Percentiles rank a stretch among this genome's conserved stretches.
Evolutionary conservation across 73 alveolate genomes (phyloP).

Genomic region (Paramecium bursaria): DNA sequence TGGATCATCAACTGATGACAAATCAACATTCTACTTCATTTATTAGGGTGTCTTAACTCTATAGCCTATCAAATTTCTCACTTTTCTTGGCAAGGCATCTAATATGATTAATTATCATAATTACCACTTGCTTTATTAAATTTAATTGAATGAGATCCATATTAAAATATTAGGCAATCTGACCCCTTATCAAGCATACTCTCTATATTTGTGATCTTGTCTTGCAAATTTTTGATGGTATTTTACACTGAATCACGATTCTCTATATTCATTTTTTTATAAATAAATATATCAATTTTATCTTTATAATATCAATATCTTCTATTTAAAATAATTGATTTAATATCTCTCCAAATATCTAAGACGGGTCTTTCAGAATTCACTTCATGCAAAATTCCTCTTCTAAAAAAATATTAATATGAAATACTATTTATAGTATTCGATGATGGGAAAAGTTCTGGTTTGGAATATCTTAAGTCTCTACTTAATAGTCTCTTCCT

Average conservation of each 20-base stretch:
- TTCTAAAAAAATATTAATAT: conserved; percentile 59
- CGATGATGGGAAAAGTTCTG: conserved; percentile 80
- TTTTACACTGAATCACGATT: conserved; percentile 63
- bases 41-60: conserved; percentile 12
- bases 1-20: conserved; percentile 48
- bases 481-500: conserved; percentile 74
- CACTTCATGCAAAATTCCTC: conserved; percentile 53
- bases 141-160: conserved; percentile 68
- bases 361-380: conserved; percentile 61
- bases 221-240: conserved; percentile 59
- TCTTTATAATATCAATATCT: neutral
- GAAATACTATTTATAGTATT: conserved; percentile 75
- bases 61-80: conserved; percentile 60
- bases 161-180: conserved; percentile 57
- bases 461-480: conserved; percentile 75
- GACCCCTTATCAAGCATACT: conserved; percentile 61
- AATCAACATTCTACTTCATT: neutral
- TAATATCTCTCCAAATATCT: conserved; percentile 65
- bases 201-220: conserved; percentile 59
- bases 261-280: no score
- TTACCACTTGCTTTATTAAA: conserved; percentile 60
- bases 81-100: conserved; percentile 51
- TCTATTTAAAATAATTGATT: neutral
- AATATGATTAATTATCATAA: neutral
- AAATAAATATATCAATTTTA: no score